These are phyloP conservation scores for Vicia villosa DNA, from an alignment of 306 rosid species.

Conservation along the genomic window DNA sequence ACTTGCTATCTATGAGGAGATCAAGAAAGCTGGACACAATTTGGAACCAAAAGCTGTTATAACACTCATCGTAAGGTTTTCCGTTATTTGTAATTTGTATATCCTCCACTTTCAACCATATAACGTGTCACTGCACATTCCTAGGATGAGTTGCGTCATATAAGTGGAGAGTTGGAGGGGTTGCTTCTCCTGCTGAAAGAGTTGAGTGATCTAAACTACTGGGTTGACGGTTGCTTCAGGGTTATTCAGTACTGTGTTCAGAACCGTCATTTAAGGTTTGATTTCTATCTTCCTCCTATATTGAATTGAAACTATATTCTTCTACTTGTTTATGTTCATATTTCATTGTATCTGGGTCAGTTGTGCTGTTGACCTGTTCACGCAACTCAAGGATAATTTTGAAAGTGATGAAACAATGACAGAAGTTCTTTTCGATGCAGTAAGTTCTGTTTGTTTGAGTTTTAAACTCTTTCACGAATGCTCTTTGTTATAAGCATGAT, in stretches of 20 bases:
- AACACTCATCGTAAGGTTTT: slow-evolving; percentile 68
- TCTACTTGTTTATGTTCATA: slow-evolving; percentile 26
- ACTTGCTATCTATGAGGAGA: slow-evolving; percentile 52
- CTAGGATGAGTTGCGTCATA: slow-evolving; percentile 64
- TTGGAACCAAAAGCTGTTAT: slow-evolving; percentile 74
- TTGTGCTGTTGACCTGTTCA: slow-evolving; percentile 57
- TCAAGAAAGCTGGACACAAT: slow-evolving; percentile 60
- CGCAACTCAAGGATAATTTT: slow-evolving; percentile 63
- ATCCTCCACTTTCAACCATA: slow-evolving; percentile 7
- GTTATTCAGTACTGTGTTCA: slow-evolving; percentile 58
- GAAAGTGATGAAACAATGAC: slow-evolving; percentile 51
- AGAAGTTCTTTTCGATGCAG: slow-evolving; percentile 67
- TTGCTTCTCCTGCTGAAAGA: slow-evolving; percentile 63
- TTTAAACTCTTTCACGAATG: not conserved
- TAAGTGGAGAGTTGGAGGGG: slow-evolving; percentile 60
- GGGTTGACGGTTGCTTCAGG: slow-evolving; percentile 80
- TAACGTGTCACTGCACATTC: slow-evolving; percentile 4
- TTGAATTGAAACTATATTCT: slow-evolving; percentile 20
- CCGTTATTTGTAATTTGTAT: slow-evolving; percentile 5
- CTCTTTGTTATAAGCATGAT: not conserved
- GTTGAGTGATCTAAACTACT: slow-evolving; percentile 52
- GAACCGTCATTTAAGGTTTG: slow-evolving; percentile 68
- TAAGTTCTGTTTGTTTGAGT: slow-evolving; percentile 41
- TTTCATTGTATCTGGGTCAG: slow-evolving; percentile 43
- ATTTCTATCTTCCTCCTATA: slow-evolving; percentile 5